Percentiles rank a stretch among this genome's conserved stretches.
Evolutionary conservation across 768 basidiomycete species (phyloP).

Genomic region (Mycena crocata): DNA sequence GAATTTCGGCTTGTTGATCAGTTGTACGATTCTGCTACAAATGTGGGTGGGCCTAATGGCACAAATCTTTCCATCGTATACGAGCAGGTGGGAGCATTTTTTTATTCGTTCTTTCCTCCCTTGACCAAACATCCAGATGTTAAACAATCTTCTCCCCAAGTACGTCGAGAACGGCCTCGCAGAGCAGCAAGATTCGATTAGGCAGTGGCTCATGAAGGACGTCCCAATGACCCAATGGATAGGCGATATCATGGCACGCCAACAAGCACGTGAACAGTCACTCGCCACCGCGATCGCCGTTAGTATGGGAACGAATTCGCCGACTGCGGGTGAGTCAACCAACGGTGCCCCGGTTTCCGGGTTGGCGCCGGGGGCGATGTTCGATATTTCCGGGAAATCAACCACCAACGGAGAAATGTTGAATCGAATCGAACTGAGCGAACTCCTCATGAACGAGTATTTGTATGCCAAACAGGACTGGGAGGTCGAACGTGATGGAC

Average conservation of each 20-base stretch:
- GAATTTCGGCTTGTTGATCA: constrained; percentile 45
- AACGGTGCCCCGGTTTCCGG: too few relatives aligned
- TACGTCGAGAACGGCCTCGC: constrained; percentile 28
- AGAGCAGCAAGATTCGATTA: constrained; percentile 39
- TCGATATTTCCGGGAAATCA: constrained; percentile 13
- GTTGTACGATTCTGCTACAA: constrained; percentile 37
- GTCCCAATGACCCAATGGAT: constrained; percentile 38
- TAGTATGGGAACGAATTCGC: not conserved
- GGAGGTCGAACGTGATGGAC: constrained; percentile 41
- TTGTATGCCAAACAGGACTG: constrained; percentile 41
- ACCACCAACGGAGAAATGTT: constrained; percentile 19
- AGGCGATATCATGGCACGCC: constrained; percentile 32
- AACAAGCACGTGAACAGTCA: constrained; percentile 21
- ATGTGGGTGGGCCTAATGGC: constrained; percentile 41
- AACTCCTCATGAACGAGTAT: constrained; percentile 42
- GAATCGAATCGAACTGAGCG: constrained; percentile 42
- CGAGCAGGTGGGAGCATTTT: constrained; percentile 21
- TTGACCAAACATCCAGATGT: constrained; percentile 19
- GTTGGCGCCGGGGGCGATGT: too few relatives aligned
- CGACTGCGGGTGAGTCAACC: too few relatives aligned
- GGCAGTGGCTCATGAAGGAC: constrained; percentile 40
- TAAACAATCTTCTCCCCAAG: constrained; percentile 43
- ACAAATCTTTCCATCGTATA: constrained; percentile 41
- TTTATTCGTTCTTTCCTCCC: not conserved
- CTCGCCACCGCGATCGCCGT: not conserved